phyloP scores from a whole-genome alignment of 2,329 filamentous ascomycete genomes.

The Colletotrichum gloeosporioides region DNA sequence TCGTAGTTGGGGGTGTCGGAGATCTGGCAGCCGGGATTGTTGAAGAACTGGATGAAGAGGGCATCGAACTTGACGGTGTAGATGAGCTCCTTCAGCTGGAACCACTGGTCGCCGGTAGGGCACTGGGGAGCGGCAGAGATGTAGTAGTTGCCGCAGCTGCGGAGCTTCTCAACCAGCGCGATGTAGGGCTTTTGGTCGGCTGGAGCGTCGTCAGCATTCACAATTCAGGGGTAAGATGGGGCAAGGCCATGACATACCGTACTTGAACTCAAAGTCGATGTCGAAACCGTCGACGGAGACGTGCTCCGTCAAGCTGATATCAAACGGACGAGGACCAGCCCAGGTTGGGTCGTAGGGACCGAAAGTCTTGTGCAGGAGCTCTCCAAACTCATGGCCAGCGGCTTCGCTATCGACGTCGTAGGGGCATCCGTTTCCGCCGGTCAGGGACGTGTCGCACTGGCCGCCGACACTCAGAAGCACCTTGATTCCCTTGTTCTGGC shows the following conservation, averaged over 20 bases:
- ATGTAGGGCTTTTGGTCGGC: conserved; percentile 40
- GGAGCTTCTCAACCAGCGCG: conserved; percentile 41
- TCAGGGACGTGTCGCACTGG: conserved; percentile 22
- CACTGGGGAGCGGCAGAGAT: conserved; percentile 54
- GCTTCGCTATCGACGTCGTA: conserved; percentile 35
- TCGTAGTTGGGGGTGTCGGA: conserved; percentile 43
- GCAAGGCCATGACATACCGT: conserved; percentile 28
- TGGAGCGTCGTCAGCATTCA: background rate
- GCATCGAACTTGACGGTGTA: conserved; percentile 45
- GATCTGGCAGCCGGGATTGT: conserved; percentile 44
- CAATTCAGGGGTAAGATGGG: background rate
- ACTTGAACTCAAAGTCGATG: conserved; percentile 43
- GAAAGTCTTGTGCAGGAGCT: conserved; percentile 43
- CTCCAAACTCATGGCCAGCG: conserved; percentile 40
- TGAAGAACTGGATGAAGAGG: conserved; percentile 56
- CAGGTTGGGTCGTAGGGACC: conserved; percentile 38
- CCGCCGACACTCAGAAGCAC: conserved; percentile 48
- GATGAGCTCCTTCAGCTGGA: conserved; percentile 42
- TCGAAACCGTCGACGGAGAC: conserved; percentile 46
- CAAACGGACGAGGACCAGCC: conserved; percentile 44
- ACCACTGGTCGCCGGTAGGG: conserved; percentile 30
- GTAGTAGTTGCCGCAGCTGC: conserved; percentile 31
- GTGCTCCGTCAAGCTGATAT: conserved; percentile 28
- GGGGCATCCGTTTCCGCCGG: conserved; percentile 27
- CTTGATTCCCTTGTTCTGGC: conserved; percentile 46